A percentile compares a stretch with the other conserved stretches of the same genome.
Evolutionary conservation across 1,284 basidiomycete genomes (phyloP).

Genomic region (Trichosporon sp.): DNA sequence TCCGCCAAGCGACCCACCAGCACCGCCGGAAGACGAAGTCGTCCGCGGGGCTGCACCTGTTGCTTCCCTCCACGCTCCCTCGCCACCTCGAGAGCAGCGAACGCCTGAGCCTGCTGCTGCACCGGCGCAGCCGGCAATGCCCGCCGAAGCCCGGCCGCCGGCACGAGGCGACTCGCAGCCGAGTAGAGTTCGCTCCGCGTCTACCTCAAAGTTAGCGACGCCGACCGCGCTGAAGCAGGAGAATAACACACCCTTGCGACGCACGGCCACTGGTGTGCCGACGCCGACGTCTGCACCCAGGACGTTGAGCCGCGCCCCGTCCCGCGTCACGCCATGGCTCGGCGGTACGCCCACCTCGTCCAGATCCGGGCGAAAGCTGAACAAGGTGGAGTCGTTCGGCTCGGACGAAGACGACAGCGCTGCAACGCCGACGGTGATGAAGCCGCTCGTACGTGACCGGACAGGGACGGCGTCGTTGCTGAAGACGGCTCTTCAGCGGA

Average conservation of each 20-base stretch:
- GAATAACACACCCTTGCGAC: neutral
- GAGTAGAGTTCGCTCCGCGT: neutral
- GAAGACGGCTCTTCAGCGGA: constrained; percentile 4
- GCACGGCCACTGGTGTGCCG: neutral
- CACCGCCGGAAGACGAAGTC: neutral
- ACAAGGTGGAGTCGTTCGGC: constrained; percentile 6
- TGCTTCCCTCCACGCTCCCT: neutral
- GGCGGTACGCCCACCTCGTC: constrained; percentile 5
- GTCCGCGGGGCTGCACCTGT: neutral
- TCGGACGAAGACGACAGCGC: constrained; percentile 10
- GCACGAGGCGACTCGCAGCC: neutral
- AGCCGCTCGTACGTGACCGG: constrained; percentile 33
- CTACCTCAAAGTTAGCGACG: neutral
- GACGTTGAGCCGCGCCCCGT: neutral
- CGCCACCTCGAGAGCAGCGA: neutral
- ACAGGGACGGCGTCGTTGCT: constrained; percentile 14
- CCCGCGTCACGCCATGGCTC: constrained; percentile 23
- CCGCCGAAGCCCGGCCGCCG: neutral
- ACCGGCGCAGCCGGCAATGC: neutral
- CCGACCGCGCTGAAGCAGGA: neutral
- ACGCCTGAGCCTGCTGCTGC: neutral
- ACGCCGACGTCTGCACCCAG: neutral
- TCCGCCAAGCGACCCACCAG: neutral
- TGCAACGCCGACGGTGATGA: neutral
- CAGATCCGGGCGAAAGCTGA: neutral